Evolutionary conservation across 1,284 basidiomycete species (phyloP), one percentile per base, ranked within the genome.

Genomic region (Vanrija pseudolonga): DNA sequence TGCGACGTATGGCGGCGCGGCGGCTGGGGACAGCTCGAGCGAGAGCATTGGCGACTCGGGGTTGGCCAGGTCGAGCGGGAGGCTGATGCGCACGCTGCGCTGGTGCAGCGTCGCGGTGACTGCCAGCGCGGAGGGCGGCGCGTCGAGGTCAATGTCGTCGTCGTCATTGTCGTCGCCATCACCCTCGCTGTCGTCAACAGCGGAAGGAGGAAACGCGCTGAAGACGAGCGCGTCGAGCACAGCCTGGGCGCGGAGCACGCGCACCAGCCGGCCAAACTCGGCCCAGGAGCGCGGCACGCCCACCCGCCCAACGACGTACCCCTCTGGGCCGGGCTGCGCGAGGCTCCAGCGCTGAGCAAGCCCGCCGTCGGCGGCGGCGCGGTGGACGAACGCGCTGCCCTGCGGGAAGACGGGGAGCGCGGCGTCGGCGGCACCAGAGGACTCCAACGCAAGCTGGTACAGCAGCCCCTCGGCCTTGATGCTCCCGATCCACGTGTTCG

Each of bases 321-420:
- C 72, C 8, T 62, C 63, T 2, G 69, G 68, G 3, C 72, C 69
- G 6, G 69, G 66, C 12, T 56, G 55, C 3, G 59, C 62, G 32
- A 71, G 65, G 3, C 62, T 63, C 71, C 69, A 73, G 28, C 64
- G 59, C 58, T 74, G 72, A 7, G 58, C 61, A 11, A 65, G 32
- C 1, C 15, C 38, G 4, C 50, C 37, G 40, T 22, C 37, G 18
- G 40, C 37, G 18, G 40, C 0, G 3, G 47, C 24, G 37, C 39
- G 20, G 47, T 68, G 65, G 4, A 63, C 58, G 39, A 69, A 73
- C 23, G 57, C 56, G 5, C 58, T 42, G n/a, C 53, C 53, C 42
- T 69, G 66, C 5, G 69, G 68, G 60, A 70, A 69, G 24, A 56
- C 36, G 3, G 58, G 55, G 19, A 52, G 37, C 9, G 47, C 37